phyloP scores from a whole-genome alignment of 345 rosid species.

The Gossypium sturtianum region DNA sequence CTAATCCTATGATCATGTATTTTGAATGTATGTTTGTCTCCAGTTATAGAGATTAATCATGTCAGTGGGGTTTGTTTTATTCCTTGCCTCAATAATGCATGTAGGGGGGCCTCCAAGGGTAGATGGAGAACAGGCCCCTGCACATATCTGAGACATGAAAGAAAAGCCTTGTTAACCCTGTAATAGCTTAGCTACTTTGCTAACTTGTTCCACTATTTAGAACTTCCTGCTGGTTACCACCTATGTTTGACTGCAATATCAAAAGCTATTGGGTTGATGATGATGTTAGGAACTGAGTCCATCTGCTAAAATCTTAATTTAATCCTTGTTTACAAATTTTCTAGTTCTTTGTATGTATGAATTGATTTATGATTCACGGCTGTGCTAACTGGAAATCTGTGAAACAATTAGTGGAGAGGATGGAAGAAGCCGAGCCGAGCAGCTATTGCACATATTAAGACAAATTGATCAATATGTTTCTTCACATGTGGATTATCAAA shows the following conservation, averaged over 20 bases:
- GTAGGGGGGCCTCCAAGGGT: not conserved
- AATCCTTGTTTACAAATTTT: not conserved
- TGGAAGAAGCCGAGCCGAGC: constrained; percentile 97
- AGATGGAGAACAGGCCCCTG: not conserved
- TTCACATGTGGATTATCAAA: constrained; percentile 76
- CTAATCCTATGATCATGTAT: not conserved
- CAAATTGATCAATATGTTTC: constrained; percentile 79
- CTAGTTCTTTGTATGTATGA: not conserved
- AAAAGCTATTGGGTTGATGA: not conserved
- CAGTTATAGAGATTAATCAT: not conserved
- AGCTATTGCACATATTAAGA: constrained; percentile 84
- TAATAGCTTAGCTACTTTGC: not conserved
- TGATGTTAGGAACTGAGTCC: not conserved
- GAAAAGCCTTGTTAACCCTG: not conserved
- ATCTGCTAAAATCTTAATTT: not conserved
- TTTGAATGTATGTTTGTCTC: not conserved
- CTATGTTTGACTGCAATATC: not conserved
- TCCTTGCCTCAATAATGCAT: not conserved
- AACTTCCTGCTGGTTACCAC: not conserved
- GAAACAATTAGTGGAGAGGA: constrained; percentile 82
- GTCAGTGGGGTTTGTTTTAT: not conserved
- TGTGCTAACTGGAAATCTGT: constrained; percentile 19
- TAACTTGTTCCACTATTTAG: not conserved
- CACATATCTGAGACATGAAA: not conserved
- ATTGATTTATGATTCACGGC: not conserved